Percentiles rank a stretch among this genome's conserved stretches.
These are phyloP conservation scores for Tetracladium maxilliforme DNA, from an alignment of 2,329 filamentous ascomycete genomes.

Conservation along the genomic window DNA sequence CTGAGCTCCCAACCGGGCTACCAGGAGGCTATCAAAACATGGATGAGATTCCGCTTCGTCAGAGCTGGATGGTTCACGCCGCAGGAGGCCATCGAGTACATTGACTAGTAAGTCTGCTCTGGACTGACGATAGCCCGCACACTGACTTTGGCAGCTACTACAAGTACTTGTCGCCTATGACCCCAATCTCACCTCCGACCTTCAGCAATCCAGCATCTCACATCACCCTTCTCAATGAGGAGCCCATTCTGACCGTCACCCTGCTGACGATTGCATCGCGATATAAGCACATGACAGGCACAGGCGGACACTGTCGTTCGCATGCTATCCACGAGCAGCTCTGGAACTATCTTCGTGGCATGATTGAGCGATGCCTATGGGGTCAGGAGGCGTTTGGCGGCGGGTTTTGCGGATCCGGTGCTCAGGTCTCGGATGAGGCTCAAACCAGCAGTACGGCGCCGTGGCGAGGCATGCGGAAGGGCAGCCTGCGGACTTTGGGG, in stretches of 20 bases:
- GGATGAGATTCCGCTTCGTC: constrained; percentile 89
- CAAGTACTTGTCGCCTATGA: constrained; percentile 77
- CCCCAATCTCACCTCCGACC: constrained; percentile 84
- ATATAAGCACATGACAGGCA: constrained; percentile 66
- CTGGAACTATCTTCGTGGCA: constrained; percentile 85
- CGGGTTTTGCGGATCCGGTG: constrained; percentile 65
- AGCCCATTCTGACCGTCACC: constrained; percentile 85
- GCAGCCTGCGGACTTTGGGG: constrained; percentile 75
- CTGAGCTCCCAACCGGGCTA: constrained; percentile 35
- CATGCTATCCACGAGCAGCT: constrained; percentile 90
- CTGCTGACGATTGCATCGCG: constrained; percentile 83
- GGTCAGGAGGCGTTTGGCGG: constrained; percentile 92
- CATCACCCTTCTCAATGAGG: constrained; percentile 66
- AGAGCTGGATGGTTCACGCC: constrained; percentile 93
- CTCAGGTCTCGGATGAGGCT: constrained; percentile 32
- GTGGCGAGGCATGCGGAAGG: constrained; percentile 56
- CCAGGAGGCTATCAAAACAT: constrained; percentile 65
- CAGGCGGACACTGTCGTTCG: constrained; percentile 69
- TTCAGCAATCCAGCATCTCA: constrained; percentile 75
- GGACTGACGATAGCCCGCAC: constrained; percentile 1
- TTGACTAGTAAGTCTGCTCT: constrained; percentile 57
- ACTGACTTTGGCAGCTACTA: constrained; percentile 54
- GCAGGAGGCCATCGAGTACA: constrained; percentile 82
- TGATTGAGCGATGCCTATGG: constrained; percentile 92
- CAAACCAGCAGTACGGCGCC: constrained; percentile 55